phyloP scores from a whole-genome alignment of 257 asterid genomes.

The Echium plantagineum region DNA sequence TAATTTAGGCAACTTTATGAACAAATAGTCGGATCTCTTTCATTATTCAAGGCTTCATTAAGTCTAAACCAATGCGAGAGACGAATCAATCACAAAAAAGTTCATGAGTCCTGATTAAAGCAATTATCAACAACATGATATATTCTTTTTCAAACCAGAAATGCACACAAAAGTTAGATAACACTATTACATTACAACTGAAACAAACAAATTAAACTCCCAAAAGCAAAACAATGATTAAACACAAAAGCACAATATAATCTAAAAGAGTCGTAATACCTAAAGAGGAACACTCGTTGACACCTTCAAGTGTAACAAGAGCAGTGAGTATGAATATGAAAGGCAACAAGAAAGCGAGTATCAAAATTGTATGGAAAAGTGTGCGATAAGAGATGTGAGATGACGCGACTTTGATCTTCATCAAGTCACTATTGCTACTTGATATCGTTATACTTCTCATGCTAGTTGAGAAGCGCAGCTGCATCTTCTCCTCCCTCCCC shows the following conservation, averaged over 20 bases:
- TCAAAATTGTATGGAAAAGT: constrained; percentile 65
- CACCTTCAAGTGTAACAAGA: constrained; percentile 91
- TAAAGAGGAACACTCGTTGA: constrained; percentile 89
- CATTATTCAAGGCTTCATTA: too few species aligned
- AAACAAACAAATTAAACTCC: background rate
- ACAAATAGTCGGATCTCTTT: too few species aligned
- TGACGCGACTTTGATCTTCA: constrained; percentile 90
- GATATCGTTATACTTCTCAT: constrained; percentile 99
- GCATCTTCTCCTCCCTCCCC: constrained; percentile 70
- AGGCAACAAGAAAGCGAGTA: constrained; percentile 86
- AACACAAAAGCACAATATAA: constrained; percentile 1
- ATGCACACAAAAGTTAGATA: too few species aligned
- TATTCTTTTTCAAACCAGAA: too few species aligned
- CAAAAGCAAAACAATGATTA: background rate
- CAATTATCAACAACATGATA: too few species aligned
- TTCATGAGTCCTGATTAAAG: too few species aligned
- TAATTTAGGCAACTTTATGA: too few species aligned
- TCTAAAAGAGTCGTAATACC: constrained; percentile 26
- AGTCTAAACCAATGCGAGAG: too few species aligned
- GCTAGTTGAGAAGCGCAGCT: constrained; percentile 99
- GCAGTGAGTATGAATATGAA: constrained; percentile 91
- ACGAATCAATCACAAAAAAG: too few species aligned
- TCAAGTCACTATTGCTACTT: constrained; percentile 55
- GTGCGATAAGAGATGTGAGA: constrained; percentile 73
- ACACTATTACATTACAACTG: too few species aligned